These are phyloP conservation scores for Arthroderma sp. DNA, from an alignment of 2,329 filamentous ascomycete species.

Conservation along the genomic window DNA sequence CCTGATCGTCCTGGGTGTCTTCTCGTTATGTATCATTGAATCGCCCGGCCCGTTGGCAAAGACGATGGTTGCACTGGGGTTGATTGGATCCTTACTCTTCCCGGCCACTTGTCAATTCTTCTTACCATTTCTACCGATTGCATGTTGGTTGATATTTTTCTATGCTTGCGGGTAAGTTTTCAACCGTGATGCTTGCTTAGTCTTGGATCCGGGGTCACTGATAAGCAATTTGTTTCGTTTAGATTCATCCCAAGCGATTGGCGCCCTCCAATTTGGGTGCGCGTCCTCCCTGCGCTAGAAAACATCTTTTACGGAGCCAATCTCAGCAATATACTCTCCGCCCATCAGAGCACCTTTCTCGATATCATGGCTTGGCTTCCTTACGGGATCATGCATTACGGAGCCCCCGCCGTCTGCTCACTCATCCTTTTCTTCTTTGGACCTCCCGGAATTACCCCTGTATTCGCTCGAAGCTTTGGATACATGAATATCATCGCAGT, in stretches of 20 bases:
- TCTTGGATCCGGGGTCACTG: neutral
- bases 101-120: slow-evolving; percentile 85
- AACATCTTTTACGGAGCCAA: slow-evolving; percentile 95
- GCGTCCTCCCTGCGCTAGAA: slow-evolving; percentile 83
- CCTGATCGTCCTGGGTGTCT: slow-evolving; percentile 60
- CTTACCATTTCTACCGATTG: slow-evolving; percentile 70
- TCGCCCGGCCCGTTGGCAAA: slow-evolving; percentile 65
- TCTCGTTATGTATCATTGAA: slow-evolving; percentile 72
- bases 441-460: slow-evolving; percentile 69
- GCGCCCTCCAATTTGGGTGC: slow-evolving; percentile 88
- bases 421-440: slow-evolving; percentile 74
- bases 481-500: slow-evolving; percentile 87
- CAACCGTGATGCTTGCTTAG: neutral
- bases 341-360: slow-evolving; percentile 68
- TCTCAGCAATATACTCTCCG: slow-evolving; percentile 86
- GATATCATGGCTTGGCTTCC: slow-evolving; percentile 88
- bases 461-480: slow-evolving; percentile 76
- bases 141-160: slow-evolving; percentile 80
- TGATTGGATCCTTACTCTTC: slow-evolving; percentile 59
- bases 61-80: slow-evolving; percentile 53
- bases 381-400: slow-evolving; percentile 85
- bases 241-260: slow-evolving; percentile 85
- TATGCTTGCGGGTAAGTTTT: slow-evolving; percentile 74
- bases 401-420: slow-evolving; percentile 66
- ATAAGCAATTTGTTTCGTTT: slow-evolving; percentile 2